Conservation (phyloP, 768 basidiomycete genomes). For the Podaxis sp. region DNA sequence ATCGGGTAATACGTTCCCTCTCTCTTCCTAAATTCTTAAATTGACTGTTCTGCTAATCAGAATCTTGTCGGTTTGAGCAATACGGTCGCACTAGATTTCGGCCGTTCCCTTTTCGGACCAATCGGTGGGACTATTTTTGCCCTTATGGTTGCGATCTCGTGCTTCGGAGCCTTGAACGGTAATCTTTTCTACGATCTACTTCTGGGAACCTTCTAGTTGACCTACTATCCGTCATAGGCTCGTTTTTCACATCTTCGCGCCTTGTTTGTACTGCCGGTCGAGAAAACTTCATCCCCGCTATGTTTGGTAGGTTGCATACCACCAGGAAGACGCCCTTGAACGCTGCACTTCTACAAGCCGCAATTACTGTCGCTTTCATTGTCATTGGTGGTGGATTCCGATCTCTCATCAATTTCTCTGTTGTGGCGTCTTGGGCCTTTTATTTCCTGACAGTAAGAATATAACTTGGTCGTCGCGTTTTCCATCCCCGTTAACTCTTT, state of each 20-base stretch:
- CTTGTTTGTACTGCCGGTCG: conserved; percentile 88
- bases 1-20: conserved; percentile 48
- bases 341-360: conserved; percentile 78
- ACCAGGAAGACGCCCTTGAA: conserved; percentile 84
- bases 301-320: conserved; percentile 78
- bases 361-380: conserved; percentile 76
- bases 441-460: conserved; percentile 77
- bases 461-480: neutral
- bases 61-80: conserved; percentile 74
- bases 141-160: conserved; percentile 89
- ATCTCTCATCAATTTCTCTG: conserved; percentile 85
- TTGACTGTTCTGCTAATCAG: conserved; percentile 28
- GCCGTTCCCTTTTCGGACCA: conserved; percentile 80
- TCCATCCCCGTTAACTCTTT: neutral
- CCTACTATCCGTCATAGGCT: conserved; percentile 39
- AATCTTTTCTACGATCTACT: conserved; percentile 15
- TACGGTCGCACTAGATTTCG: conserved; percentile 91
- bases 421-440: conserved; percentile 85
- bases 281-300: conserved; percentile 81
- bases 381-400: conserved; percentile 87
- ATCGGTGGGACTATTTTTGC: conserved; percentile 89
- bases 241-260: conserved; percentile 75
- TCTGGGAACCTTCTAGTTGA: neutral
- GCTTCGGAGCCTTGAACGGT: conserved; percentile 94
- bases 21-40: conserved; percentile 6